These are phyloP conservation scores for Gentiana straminea DNA, from an alignment of 257 asterid genomes.

Conservation along the genomic window DNA sequence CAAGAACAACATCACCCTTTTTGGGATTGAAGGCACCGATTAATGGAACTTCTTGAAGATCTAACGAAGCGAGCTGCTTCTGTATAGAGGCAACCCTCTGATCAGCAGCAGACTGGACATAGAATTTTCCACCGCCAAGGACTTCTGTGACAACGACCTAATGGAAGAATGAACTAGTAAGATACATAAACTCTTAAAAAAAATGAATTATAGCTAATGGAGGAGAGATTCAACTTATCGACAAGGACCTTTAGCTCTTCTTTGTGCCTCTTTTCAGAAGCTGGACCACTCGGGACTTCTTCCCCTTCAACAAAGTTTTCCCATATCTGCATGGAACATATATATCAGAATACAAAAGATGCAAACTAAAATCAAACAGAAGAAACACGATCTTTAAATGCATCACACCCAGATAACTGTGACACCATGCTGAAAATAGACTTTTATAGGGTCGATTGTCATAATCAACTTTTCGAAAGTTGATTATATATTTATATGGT, in stretches of 20 bases:
- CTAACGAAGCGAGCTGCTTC: slow-evolving; percentile 74
- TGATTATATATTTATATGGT: too few species aligned
- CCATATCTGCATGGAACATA: slow-evolving; percentile 17
- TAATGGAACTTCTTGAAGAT: slow-evolving; percentile 73
- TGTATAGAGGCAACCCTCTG: slow-evolving; percentile 72
- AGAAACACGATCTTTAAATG: too few species aligned
- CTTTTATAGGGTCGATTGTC: too few species aligned
- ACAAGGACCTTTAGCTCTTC: slow-evolving; percentile 16
- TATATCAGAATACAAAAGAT: not conserved
- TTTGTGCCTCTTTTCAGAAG: slow-evolving; percentile 20
- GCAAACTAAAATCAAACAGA: not conserved
- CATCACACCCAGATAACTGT: too few species aligned
- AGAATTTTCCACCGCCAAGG: slow-evolving; percentile 85
- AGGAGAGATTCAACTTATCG: too few species aligned
- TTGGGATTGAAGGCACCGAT: slow-evolving; percentile 84
- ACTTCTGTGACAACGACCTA: slow-evolving; percentile 86
- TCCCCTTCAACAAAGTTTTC: slow-evolving; percentile 29
- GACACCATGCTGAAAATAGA: too few species aligned
- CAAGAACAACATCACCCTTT: slow-evolving; percentile 74
- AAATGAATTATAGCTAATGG: too few species aligned
- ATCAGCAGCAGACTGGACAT: slow-evolving; percentile 69
- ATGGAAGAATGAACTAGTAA: not conserved
- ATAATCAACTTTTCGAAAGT: too few species aligned
- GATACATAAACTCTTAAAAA: not conserved
- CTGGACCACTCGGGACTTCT: slow-evolving; percentile 15